phyloP scores from a whole-genome alignment of 352 stramenopile genomes.

The Phytophthora melonis region DNA sequence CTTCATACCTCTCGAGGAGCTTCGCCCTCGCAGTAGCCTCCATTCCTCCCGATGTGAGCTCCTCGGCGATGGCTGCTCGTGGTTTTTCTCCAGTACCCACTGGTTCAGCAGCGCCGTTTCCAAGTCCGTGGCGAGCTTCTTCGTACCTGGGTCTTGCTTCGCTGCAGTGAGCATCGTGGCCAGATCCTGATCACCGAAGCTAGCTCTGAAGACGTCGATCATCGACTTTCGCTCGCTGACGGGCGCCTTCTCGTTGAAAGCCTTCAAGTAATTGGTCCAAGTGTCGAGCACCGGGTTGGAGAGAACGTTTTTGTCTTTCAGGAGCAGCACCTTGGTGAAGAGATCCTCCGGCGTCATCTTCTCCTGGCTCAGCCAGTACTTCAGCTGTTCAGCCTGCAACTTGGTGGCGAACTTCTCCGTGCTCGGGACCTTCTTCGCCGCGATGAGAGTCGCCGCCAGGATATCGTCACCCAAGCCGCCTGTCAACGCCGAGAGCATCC shows the following conservation, averaged over 20 bases:
- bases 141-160: background rate
- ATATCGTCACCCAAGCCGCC: background rate
- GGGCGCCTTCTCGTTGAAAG: background rate
- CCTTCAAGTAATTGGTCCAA: background rate
- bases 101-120: background rate
- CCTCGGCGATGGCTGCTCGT: background rate
- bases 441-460: background rate
- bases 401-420: background rate
- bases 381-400: background rate
- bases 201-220: background rate
- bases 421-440: background rate
- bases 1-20: too few relatives aligned
- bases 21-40: too few relatives aligned
- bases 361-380: background rate
- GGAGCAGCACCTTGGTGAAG: background rate
- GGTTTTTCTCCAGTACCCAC: background rate
- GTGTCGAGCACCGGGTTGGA: background rate
- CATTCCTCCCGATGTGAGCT: background rate
- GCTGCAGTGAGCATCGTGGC: background rate
- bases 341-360: background rate
- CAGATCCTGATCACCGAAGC: background rate
- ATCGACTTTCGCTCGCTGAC: background rate
- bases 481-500: background rate
- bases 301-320: background rate
- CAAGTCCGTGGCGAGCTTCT: background rate